Conservation (phyloP, 352 stramenopile species). For the Globisporangium sylvaticum region DNA sequence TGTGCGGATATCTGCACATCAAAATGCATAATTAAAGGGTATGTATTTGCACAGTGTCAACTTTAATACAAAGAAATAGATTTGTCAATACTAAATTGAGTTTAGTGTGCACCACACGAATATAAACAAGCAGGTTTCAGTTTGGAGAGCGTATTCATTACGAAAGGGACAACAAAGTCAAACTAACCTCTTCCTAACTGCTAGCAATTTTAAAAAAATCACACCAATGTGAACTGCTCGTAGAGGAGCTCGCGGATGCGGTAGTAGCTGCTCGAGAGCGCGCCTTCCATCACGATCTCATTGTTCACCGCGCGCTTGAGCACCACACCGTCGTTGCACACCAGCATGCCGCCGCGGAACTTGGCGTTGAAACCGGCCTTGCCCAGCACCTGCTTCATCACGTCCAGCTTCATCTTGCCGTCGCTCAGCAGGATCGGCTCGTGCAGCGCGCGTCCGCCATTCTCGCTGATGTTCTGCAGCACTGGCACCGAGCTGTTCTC, state of each 20-base stretch:
- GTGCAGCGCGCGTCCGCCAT: conserved; percentile 37
- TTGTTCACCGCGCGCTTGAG: conserved; percentile 86
- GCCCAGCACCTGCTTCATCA: conserved; percentile 87
- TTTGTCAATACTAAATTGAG: background rate
- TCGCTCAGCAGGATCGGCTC: conserved; percentile 83
- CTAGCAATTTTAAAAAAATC: background rate
- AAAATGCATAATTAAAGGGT: background rate
- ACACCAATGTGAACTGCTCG: conserved; percentile 88
- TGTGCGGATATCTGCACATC: background rate
- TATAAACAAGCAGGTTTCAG: too few species aligned
- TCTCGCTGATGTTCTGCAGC: conserved; percentile 52
- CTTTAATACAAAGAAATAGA: background rate
- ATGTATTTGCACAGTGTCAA: background rate
- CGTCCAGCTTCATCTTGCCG: conserved; percentile 87
- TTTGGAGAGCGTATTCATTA: background rate
- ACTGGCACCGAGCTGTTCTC: conserved; percentile 74
- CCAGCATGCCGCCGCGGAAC: conserved; percentile 85
- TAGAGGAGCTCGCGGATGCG: conserved; percentile 84
- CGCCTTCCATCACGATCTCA: conserved; percentile 83
- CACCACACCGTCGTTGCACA: conserved; percentile 87
- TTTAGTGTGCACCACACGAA: too few species aligned
- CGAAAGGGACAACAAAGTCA: background rate
- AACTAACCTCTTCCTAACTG: background rate
- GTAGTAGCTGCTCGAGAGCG: conserved; percentile 85
- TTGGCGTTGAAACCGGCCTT: conserved; percentile 88